Evolutionary conservation across 2,329 filamentous ascomycete genomes (phyloP).

Genomic region (Eutypella sp.): DNA sequence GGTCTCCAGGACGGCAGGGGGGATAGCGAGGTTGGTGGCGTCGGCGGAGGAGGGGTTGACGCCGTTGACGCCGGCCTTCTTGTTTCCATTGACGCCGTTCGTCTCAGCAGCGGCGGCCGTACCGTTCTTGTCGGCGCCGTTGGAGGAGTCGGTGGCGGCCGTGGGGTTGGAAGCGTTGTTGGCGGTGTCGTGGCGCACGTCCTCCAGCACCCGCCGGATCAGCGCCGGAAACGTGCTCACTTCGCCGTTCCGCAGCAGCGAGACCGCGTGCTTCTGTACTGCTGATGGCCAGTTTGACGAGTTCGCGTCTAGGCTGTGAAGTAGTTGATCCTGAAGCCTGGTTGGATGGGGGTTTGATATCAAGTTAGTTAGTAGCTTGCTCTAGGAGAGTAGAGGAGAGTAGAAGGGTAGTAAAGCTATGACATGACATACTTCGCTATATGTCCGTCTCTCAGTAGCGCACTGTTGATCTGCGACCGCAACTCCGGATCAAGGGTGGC

Average conservation of each 20-base stretch:
- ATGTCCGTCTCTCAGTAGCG: constrained; percentile 54
- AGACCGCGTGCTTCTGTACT: constrained; percentile 55
- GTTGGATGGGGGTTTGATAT: background rate
- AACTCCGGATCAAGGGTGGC: constrained; percentile 58
- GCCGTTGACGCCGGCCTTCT: constrained; percentile 13
- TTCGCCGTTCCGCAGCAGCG: constrained; percentile 56
- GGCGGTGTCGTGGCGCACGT: constrained; percentile 54
- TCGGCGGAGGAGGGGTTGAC: constrained; percentile 2
- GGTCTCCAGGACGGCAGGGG: constrained; percentile 55
- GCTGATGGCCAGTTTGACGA: constrained; percentile 57
- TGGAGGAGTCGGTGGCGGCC: background rate
- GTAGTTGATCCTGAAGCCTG: constrained; percentile 61
- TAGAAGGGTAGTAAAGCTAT: constrained; percentile 1
- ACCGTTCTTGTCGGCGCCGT: background rate
- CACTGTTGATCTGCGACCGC: constrained; percentile 56
- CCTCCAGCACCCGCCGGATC: constrained; percentile 55
- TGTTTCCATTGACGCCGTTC: constrained; percentile 3
- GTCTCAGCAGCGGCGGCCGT: background rate
- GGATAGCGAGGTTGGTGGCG: constrained; percentile 46
- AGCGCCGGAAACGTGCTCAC: constrained; percentile 57
- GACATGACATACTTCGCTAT: constrained; percentile 46
- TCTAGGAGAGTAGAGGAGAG: background rate
- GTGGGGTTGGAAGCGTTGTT: background rate
- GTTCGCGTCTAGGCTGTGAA: constrained; percentile 57
- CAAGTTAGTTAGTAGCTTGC: constrained; percentile 6